Conservation (phyloP, 805 yeast genomes). For the Grigorovia humatica region DNA sequence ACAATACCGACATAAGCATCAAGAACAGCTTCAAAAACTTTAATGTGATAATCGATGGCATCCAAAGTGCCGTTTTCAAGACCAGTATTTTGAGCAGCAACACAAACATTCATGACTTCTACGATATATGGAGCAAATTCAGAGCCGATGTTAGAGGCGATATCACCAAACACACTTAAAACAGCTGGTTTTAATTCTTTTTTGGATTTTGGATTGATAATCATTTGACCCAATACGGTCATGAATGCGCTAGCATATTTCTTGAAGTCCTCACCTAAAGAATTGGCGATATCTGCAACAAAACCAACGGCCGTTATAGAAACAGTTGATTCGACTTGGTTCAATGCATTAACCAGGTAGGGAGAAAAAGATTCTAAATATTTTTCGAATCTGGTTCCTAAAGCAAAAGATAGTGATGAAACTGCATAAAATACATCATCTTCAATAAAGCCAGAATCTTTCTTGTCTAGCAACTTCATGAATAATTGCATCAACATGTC, state of each 20-base stretch:
- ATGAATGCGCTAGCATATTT: conserved; percentile 75
- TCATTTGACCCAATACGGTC: conserved; percentile 67
- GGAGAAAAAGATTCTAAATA: conserved; percentile 82
- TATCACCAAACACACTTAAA: conserved; percentile 89
- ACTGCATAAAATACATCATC: conserved; percentile 91
- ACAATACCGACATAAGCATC: conserved; percentile 95
- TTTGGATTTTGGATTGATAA: conserved; percentile 57
- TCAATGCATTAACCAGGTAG: conserved; percentile 64
- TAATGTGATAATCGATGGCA: conserved; percentile 61
- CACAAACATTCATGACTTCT: conserved; percentile 71
- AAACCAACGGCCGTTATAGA: conserved; percentile 89
- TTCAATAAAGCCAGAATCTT: conserved; percentile 63
- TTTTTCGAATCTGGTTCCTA: conserved; percentile 58
- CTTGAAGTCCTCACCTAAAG: conserved; percentile 62
- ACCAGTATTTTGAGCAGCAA: conserved; percentile 49
- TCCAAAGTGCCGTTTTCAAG: conserved; percentile 65
- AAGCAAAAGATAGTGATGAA: conserved; percentile 77
- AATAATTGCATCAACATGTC: conserved; percentile 81
- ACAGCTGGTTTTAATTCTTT: conserved; percentile 81
- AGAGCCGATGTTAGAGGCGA: conserved; percentile 78
- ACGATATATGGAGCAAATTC: conserved; percentile 67
- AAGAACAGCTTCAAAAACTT: conserved; percentile 76
- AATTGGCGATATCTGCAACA: conserved; percentile 88
- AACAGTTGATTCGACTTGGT: conserved; percentile 72
- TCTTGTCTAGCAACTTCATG: conserved; percentile 53